Base-by-base conservation (phyloP, 805 yeast species). In the Tetrapisispora pingtungensis region DNA sequence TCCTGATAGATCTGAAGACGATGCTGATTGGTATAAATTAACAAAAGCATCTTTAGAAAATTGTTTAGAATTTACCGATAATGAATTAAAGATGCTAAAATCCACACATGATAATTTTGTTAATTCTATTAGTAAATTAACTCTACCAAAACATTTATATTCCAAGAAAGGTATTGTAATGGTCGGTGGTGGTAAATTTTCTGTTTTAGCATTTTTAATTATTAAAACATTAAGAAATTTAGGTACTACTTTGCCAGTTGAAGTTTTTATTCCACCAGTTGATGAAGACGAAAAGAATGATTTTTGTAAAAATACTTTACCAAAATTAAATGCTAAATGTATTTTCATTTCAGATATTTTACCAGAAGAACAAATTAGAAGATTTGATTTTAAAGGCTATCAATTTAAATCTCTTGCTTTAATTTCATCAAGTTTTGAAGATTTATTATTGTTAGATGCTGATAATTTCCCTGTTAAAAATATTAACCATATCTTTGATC, bases 181-280 rank as follows among this genome's bases (percentile, higher is more conserved):
- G 54, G 88, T 84, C 26, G 94, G 90, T 31, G 95, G 95, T 36
- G 93, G 89, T 3, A 75, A 74, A 52, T 83, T 78, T 62, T 78
- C 84, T 49, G 81, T 90, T 73, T 70, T 81, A 53, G 77, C 86
- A 4, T 64, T 83, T 33, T 66, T 83, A 20, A 77, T 85, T 10
- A 73, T 86, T 44, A 74, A 74, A 53, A 72, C 80, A 48, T 62
- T 84, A 88, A 52, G 75, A 73, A 41, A 64, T 71, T 19, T 51
- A 41, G 53, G 59, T 22, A 84, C 87, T 13, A 74, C 79, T 8
- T 62, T 80, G 19, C 95, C 95, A 0, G 77, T 86, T 10, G 95
- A 86, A 67, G 79, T 86, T 2, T 71, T 84, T 46, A 74, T 86
- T 48, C 89, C 93, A 3, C 71, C 75, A 36, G 60, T 68, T 39